Evolutionary conservation across 352 stramenopile genomes (phyloP), one percentile per base, ranked within the genome.

Genomic region (Phytophthora nicotianae): DNA sequence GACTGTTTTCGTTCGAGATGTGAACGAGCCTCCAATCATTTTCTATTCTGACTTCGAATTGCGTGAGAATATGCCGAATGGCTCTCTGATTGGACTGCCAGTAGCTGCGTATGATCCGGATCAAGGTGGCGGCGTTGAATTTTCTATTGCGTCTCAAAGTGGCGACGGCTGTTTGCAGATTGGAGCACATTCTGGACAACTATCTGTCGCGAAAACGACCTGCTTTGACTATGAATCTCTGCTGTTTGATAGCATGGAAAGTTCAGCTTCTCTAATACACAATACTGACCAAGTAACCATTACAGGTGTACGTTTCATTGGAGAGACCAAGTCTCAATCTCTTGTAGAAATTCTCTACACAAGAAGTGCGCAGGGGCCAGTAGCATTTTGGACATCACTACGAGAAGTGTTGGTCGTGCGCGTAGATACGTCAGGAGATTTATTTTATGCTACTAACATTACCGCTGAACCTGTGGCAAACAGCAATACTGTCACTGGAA

Each of bases 171-270:
- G 79, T 20, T 54, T 86, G 20, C 48, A 69, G 20, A 75, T 86
- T 23, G 68, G 74, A 10, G 7, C 58, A 19, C 20, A 21, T n/a
- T 65, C 73, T 9, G 79, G 79, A 1, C 79, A 84, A 50, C 9
- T 88, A 8, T 79, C 20, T 17, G 65, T 88, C 16, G 53, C 47
- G 10, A 74, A 59, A 23, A 35, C 40, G 17, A 58, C 56, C 1
- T 88, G 79, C 23, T 83, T 88, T 37, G 79, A 88, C 35, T 86
- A 84, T 23, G 79, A 88, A 32, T 47, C 53, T 4, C 69, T 84
- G 26, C 5, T 40, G 0, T 88, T 68, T 43, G 62, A 79, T 20
- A 10, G 62, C 11, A 35, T 78, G 20, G 0, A 48, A 16, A 5
- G 11, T 2, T 45, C 57, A 11, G 19, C 19, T 19, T 33, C 19